These are phyloP conservation scores for Tilletia indica DNA, from an alignment of 1,284 basidiomycete species.

Conservation along the genomic window DNA sequence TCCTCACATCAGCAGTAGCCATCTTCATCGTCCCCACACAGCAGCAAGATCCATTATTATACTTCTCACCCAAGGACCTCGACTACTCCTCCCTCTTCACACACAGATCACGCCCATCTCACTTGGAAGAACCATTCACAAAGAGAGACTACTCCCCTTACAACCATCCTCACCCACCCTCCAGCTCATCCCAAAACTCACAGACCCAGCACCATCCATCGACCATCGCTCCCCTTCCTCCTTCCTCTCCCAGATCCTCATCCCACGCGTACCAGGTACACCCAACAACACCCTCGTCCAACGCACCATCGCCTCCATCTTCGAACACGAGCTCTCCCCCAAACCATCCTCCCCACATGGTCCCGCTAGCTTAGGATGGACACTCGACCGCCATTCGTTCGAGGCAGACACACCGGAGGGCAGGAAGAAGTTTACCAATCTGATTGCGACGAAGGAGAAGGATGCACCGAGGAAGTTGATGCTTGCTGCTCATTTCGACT, in stretches of 20 bases:
- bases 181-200: conserved; percentile 20
- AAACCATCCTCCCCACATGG: conserved; percentile 3
- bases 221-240: conserved; percentile 32
- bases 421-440: conserved; percentile 76
- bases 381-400: conserved; percentile 41
- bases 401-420: conserved; percentile 73
- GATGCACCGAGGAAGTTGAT: conserved; percentile 78
- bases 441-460: conserved; percentile 86
- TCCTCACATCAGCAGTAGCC: too few species aligned
- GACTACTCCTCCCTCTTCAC: not conserved
- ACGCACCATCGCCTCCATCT: conserved; percentile 34
- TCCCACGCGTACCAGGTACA: conserved; percentile 49
- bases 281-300: conserved; percentile 40
- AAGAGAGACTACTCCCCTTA: not conserved
- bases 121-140: not conserved
- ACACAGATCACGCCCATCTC: not conserved
- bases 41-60: too few species aligned
- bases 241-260: conserved; percentile 48
- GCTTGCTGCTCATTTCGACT: conserved; percentile 92
- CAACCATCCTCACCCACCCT: not conserved
- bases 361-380: conserved; percentile 37
- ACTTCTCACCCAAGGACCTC: too few species aligned
- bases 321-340: conserved; percentile 28
- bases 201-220: conserved; percentile 34
- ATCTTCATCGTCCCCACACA: too few species aligned